Percentiles rank a stretch among this genome's conserved stretches.
These are phyloP conservation scores for Penicillium olsonii DNA, from an alignment of 2,329 filamentous ascomycete species.

Conservation along the genomic window DNA sequence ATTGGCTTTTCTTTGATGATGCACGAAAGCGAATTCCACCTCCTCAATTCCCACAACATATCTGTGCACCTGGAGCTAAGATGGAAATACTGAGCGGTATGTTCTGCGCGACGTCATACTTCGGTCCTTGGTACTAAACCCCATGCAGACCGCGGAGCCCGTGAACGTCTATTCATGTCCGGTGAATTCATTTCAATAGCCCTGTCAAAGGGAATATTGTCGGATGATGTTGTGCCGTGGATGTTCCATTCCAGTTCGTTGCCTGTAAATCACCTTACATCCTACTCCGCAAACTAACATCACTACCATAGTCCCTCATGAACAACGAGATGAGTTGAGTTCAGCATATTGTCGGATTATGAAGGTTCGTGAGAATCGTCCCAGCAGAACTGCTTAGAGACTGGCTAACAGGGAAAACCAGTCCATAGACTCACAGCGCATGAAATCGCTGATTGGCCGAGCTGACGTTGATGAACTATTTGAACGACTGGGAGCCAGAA, in stretches of 20 bases:
- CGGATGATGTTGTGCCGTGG: slow-evolving; percentile 69
- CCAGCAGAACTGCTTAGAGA: not conserved
- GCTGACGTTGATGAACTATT: slow-evolving; percentile 56
- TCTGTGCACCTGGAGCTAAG: slow-evolving; percentile 34
- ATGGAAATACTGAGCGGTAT: slow-evolving; percentile 36
- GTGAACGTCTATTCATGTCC: slow-evolving; percentile 62
- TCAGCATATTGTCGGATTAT: slow-evolving; percentile 62
- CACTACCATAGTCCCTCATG: slow-evolving; percentile 49
- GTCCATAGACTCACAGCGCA: slow-evolving; percentile 30
- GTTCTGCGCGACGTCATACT: slow-evolving; percentile 3
- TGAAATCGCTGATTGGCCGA: slow-evolving; percentile 39
- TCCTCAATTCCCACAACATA: slow-evolving; percentile 37
- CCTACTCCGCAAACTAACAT: slow-evolving; percentile 6
- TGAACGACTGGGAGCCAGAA: slow-evolving; percentile 56
- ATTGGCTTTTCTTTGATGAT: slow-evolving; percentile 60
- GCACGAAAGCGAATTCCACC: slow-evolving; percentile 21
- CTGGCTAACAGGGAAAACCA: slow-evolving; percentile 32
- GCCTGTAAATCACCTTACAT: not conserved
- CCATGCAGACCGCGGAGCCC: slow-evolving; percentile 48
- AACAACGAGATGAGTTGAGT: slow-evolving; percentile 58
- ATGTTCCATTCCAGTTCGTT: slow-evolving; percentile 46
- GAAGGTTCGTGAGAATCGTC: slow-evolving; percentile 43
- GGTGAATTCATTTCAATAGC: slow-evolving; percentile 54
- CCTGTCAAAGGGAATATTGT: slow-evolving; percentile 50
- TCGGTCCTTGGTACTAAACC: slow-evolving; percentile 14